Conservation (phyloP, 2,329 filamentous ascomycete genomes). For the Geosmithia flava region DNA sequence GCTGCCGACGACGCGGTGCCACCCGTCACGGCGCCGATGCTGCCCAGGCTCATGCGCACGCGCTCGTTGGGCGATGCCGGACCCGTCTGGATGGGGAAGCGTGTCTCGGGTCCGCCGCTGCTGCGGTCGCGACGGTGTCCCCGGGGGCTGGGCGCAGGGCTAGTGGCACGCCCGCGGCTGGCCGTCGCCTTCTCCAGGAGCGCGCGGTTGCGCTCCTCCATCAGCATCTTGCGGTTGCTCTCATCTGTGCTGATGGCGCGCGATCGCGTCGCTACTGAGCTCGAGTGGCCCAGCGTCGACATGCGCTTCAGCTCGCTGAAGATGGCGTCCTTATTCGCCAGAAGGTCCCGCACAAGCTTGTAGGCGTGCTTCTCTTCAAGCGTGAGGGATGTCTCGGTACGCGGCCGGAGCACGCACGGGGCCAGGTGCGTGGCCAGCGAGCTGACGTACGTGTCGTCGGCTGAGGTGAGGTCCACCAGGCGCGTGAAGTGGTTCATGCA, state of each 20-base stretch:
- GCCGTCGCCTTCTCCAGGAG: slow-evolving; percentile 55
- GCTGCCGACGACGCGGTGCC: background rate
- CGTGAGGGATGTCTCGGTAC: slow-evolving; percentile 76
- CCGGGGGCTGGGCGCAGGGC: slow-evolving; percentile 51
- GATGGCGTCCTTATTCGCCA: slow-evolving; percentile 87
- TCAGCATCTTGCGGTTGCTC: slow-evolving; percentile 83
- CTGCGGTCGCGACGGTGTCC: slow-evolving; percentile 73
- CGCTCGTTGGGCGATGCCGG: slow-evolving; percentile 42
- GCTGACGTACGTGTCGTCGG: slow-evolving; percentile 74
- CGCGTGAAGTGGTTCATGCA: slow-evolving; percentile 98
- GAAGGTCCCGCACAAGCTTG: slow-evolving; percentile 81
- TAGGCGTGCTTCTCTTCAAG: slow-evolving; percentile 93
- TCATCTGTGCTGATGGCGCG: slow-evolving; percentile 91
- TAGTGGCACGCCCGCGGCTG: slow-evolving; percentile 59
- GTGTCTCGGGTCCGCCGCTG: slow-evolving; percentile 57
- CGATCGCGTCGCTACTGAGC: slow-evolving; percentile 49
- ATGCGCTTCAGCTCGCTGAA: slow-evolving; percentile 94
- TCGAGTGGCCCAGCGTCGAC: slow-evolving; percentile 55
- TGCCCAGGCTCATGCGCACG: slow-evolving; percentile 36
- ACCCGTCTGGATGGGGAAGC: slow-evolving; percentile 72
- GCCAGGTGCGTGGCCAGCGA: slow-evolving; percentile 64
- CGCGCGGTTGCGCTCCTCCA: slow-evolving; percentile 84
- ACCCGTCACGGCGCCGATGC: slow-evolving; percentile 29
- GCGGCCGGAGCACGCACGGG: slow-evolving; percentile 78
- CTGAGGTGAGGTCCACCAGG: slow-evolving; percentile 90